Conservation (phyloP, 371 early-diverging fungal species). For the Mortierella polycephala region DNA sequence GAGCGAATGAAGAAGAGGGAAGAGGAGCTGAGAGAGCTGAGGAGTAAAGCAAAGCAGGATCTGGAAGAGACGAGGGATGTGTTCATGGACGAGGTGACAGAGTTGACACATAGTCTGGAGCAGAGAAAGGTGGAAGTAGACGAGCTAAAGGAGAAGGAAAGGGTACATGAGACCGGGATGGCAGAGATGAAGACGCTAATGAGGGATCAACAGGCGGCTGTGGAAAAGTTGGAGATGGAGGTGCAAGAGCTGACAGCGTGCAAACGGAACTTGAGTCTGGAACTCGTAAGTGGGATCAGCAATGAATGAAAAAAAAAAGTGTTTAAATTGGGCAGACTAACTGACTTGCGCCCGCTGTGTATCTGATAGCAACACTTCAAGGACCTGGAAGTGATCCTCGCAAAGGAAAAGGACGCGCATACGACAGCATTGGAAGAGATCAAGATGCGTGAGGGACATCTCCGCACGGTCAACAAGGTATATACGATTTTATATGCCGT, state of each 20-base stretch:
- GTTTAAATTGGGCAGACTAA: not conserved
- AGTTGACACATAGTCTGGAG: not conserved
- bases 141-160: not conserved
- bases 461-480: conserved; percentile 74
- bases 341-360: not conserved
- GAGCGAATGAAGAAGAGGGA: conserved; percentile 54
- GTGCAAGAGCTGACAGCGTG: conserved; percentile 4
- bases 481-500: not conserved
- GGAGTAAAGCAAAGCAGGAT: conserved; percentile 52
- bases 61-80: conserved; percentile 57
- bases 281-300: conserved; percentile 19
- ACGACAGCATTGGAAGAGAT: conserved; percentile 64
- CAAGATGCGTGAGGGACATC: conserved; percentile 68
- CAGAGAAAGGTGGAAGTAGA: conserved; percentile 1
- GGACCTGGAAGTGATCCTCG: conserved; percentile 31
- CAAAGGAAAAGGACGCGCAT: conserved; percentile 31
- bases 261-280: conserved; percentile 19
- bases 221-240: conserved; percentile 14
- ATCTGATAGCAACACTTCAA: conserved; percentile 26
- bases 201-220: not conserved
- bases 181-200: not conserved
- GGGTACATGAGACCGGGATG: conserved; percentile 4
- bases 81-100: conserved; percentile 25
- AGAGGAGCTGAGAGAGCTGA: conserved; percentile 40
- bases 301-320: not conserved